Conservation (phyloP, 345 rosid species). For the Jatropha curcas region DNA sequence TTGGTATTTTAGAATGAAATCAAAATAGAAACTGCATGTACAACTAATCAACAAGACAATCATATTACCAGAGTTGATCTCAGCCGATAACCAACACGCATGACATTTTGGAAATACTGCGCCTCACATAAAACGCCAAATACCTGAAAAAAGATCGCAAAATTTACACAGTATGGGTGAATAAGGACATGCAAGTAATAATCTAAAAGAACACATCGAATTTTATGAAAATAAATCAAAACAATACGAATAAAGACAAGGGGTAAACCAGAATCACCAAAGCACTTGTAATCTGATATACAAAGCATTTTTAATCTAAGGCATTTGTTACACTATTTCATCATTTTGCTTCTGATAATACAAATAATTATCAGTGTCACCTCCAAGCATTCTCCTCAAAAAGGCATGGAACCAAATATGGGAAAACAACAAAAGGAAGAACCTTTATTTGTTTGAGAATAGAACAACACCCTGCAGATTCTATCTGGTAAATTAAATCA, state of each 20-base stretch:
- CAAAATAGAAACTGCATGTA: background rate
- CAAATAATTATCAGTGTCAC: background rate
- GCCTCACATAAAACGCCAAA: slow-evolving; percentile 92
- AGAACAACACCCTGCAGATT: background rate
- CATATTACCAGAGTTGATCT: slow-evolving; percentile 83
- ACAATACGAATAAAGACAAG: background rate
- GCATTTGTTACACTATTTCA: background rate
- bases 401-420: background rate
- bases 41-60: slow-evolving; percentile 15
- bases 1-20: background rate
- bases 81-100: slow-evolving; percentile 95
- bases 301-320: background rate
- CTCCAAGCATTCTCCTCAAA: background rate
- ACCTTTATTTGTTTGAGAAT: background rate
- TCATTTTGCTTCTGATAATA: background rate
- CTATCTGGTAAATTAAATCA: background rate
- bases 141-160: slow-evolving; percentile 50
- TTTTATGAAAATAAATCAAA: background rate
- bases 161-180: background rate
- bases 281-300: background rate
- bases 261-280: background rate
- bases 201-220: background rate
- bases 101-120: slow-evolving; percentile 97
- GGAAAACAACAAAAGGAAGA: background rate
- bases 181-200: background rate